phyloP scores from a whole-genome alignment of 2,329 filamentous ascomycete species.

The Pezicula neosporulosa region DNA sequence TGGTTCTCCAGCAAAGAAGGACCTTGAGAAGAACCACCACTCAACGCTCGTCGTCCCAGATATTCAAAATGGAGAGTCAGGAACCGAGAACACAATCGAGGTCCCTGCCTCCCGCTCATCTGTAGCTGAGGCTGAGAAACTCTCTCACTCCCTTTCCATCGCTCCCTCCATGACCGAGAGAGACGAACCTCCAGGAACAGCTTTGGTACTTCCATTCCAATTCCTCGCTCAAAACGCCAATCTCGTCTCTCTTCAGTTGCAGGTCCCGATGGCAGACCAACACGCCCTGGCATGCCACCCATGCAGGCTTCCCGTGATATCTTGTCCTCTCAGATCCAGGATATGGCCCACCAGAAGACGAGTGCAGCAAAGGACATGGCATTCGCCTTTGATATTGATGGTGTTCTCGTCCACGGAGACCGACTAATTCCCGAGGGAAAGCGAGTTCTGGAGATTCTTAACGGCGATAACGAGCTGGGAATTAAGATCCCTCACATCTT shows the following conservation, averaged over 20 bases:
- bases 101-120: conserved; percentile 66
- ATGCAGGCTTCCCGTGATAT: conserved; percentile 63
- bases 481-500: conserved; percentile 77
- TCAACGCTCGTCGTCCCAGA: conserved; percentile 37
- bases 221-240: conserved; percentile 66
- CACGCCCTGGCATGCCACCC: conserved; percentile 53
- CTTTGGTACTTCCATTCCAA: conserved; percentile 69
- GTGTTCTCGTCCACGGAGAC: conserved; percentile 72
- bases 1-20: conserved; percentile 12
- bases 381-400: conserved; percentile 76
- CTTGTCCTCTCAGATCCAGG: conserved; percentile 67
- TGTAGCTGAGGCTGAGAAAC: conserved; percentile 63
- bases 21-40: conserved; percentile 6
- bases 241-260: conserved; percentile 64
- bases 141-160: conserved; percentile 71
- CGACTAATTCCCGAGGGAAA: conserved; percentile 65
- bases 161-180: conserved; percentile 65
- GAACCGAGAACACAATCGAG: conserved; percentile 54
- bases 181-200: conserved; percentile 71
- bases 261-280: conserved; percentile 39
- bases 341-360: conserved; percentile 63
- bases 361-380: conserved; percentile 73
- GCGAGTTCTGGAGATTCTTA: conserved; percentile 65
- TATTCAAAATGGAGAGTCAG: conserved; percentile 29
- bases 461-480: conserved; percentile 73